These are phyloP conservation scores for Aspergillus glaucus DNA, from an alignment of 2,329 filamentous ascomycete species.

Conservation along the genomic window DNA sequence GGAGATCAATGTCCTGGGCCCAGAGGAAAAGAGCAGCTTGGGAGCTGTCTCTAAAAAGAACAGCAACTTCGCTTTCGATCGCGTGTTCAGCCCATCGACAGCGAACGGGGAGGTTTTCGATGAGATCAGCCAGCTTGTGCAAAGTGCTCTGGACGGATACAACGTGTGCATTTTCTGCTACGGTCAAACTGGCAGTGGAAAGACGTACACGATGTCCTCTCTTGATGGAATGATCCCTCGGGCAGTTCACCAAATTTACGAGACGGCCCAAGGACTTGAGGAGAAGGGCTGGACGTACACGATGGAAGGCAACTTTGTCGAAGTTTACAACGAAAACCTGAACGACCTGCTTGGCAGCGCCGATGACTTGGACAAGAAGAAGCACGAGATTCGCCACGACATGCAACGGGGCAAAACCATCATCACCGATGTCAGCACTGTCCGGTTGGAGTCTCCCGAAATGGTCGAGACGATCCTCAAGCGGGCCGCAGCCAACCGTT, in stretches of 20 bases:
- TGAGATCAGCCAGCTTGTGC: slow-evolving; percentile 93
- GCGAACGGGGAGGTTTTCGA: slow-evolving; percentile 85
- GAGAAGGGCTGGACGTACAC: slow-evolving; percentile 92
- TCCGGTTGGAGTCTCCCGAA: slow-evolving; percentile 69
- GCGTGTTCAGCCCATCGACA: slow-evolving; percentile 73
- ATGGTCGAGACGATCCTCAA: slow-evolving; percentile 74
- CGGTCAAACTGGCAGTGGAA: slow-evolving; percentile 92
- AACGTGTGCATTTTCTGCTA: slow-evolving; percentile 99
- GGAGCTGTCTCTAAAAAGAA: slow-evolving; percentile 70
- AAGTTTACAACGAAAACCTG: slow-evolving; percentile 97
- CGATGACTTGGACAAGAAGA: slow-evolving; percentile 68
- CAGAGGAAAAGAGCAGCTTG: slow-evolving; percentile 75
- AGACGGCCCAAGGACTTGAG: slow-evolving; percentile 72
- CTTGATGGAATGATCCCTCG: slow-evolving; percentile 90
- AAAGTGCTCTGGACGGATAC: slow-evolving; percentile 93
- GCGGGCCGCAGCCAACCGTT: slow-evolving; percentile 77
- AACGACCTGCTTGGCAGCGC: slow-evolving; percentile 77
- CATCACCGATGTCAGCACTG: slow-evolving; percentile 72
- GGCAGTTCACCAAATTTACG: slow-evolving; percentile 88
- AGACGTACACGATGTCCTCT: slow-evolving; percentile 94
- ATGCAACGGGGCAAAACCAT: slow-evolving; percentile 72
- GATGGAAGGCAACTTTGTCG: slow-evolving; percentile 92
- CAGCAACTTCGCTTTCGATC: slow-evolving; percentile 84
- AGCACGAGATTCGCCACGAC: slow-evolving; percentile 85
- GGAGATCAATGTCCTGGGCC: slow-evolving; percentile 76